Conservation (phyloP, 163 green algal genomes). For the Chlorella variabilis region DNA sequence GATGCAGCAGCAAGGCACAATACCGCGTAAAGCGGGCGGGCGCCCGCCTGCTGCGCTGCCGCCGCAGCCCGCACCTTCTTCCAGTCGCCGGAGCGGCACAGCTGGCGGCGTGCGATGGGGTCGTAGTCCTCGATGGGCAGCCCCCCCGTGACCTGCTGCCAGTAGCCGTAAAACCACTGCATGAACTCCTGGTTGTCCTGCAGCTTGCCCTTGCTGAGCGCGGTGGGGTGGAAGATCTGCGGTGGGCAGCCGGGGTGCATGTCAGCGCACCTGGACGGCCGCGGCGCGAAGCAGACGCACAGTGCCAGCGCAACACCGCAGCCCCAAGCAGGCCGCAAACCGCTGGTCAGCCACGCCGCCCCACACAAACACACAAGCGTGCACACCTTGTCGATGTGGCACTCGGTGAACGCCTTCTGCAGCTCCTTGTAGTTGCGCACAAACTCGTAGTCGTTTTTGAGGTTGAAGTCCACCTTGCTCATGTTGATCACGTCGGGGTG, state of each 20-base stretch:
- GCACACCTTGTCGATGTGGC: constrained; percentile 87
- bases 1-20: too few relatives aligned
- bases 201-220: constrained; percentile 93
- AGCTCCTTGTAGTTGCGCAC: constrained; percentile 99
- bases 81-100: constrained; percentile 76
- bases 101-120: constrained; percentile 49
- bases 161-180: constrained; percentile 92
- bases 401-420: constrained; percentile 95
- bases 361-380: neutral
- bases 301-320: too few relatives aligned
- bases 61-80: constrained; percentile 35
- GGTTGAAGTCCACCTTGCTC: constrained; percentile 98
- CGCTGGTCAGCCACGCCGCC: too few relatives aligned
- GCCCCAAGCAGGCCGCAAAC: too few relatives aligned
- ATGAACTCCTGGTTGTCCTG: constrained; percentile 99
- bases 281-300: too few relatives aligned
- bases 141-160: constrained; percentile 70
- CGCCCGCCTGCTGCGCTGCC: too few relatives aligned
- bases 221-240: constrained; percentile 93
- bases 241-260: neutral
- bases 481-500: constrained; percentile 88
- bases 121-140: constrained; percentile 76
- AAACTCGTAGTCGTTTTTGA: constrained; percentile 93
- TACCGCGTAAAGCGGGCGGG: too few relatives aligned
- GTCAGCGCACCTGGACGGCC: too few relatives aligned